Base-by-base conservation (phyloP, 306 rosid species). In the Dalbergia oliveri region DNA sequence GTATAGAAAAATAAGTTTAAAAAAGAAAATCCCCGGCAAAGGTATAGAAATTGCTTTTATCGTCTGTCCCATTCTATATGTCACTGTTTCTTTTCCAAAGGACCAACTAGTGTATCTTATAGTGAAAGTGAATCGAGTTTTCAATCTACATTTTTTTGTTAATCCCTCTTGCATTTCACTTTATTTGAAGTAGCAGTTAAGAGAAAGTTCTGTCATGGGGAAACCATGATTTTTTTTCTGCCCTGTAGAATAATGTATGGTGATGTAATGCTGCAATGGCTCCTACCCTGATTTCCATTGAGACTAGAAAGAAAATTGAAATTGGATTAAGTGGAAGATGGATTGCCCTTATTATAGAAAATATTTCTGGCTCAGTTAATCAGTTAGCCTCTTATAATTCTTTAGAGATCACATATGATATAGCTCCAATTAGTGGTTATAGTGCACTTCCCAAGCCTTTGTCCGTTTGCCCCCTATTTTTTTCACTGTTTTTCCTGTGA, bases 401-500 rank as follows among this genome's bases (percentile, higher is more conserved):
- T 26, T 26, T 26, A 2, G 31, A 26, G 31, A 26, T 26, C 31
- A 26, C 31, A 26, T 26, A 26, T 26, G 31, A 26, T 26, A 26
- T 26, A 26, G 31, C 31, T 26, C 31, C 31, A 51, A 21, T 51
- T 54, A 18, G 81, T 41, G 13, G 18, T 53, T 66, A 6, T 53
- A 43, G 47, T 43, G 14, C 37, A 39, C 16, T 69, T 59, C 54
- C 43, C 75, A 4, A 50, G 14, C 8, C 11, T 49, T 4, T 45
- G 16, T 69, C 51, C 71, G 3, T 11, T 13, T 47, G 2, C 4
- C 34, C 69, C 51, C 51, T 58, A 19, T 45, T 78, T 81, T 59
- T 0, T 13, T 65, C 47, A 23, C 35, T 2, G 5, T 78, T 45
- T 43, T 50, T 64, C 44, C 8, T 11, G 31, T 33, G 65, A 37